A percentile compares a stretch with the other conserved stretches of the same genome.
Evolutionary conservation across 164 flowering plant genomes (phyloP).

Genomic region (Magnolia officinalis): DNA sequence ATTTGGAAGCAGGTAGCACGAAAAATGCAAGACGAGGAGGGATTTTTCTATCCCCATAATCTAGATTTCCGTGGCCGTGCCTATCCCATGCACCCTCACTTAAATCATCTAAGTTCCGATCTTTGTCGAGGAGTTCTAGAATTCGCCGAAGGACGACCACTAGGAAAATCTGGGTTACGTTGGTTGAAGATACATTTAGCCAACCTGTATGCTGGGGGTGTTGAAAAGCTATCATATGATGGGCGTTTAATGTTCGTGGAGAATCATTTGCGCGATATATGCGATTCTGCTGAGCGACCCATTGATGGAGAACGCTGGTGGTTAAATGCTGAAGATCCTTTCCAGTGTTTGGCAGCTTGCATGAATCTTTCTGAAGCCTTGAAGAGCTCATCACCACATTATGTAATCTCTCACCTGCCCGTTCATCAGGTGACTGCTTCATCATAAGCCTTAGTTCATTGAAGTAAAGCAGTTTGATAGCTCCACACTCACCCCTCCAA

Average conservation of each 20-base stretch:
- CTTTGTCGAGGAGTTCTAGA: slow-evolving; percentile 92
- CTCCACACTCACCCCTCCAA: too few relatives aligned
- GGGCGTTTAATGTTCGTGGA: slow-evolving; percentile 78
- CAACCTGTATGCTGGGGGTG: slow-evolving; percentile 79
- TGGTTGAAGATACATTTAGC: slow-evolving; percentile 96
- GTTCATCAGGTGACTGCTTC: slow-evolving; percentile 65
- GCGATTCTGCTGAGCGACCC: slow-evolving; percentile 86
- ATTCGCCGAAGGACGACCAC: slow-evolving; percentile 85
- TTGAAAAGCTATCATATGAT: slow-evolving; percentile 87
- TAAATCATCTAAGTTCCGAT: slow-evolving; percentile 91
- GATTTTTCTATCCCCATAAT: slow-evolving; percentile 95
- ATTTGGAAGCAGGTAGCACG: slow-evolving; percentile 68
- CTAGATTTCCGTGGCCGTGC: slow-evolving; percentile 98
- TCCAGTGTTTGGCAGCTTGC: slow-evolving; percentile 96
- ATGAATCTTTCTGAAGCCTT: slow-evolving; percentile 77
- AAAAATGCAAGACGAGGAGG: slow-evolving; percentile 88
- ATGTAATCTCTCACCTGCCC: slow-evolving; percentile 76
- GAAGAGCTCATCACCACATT: slow-evolving; percentile 69
- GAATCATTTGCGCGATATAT: slow-evolving; percentile 65
- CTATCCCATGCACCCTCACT: slow-evolving; percentile 95
- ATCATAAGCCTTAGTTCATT: slow-evolving; percentile 5
- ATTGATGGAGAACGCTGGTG: slow-evolving; percentile 86
- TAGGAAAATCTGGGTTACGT: slow-evolving; percentile 73
- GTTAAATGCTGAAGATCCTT: slow-evolving; percentile 96
- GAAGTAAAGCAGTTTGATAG: too few relatives aligned